Percentiles rank a stretch among this genome's conserved stretches.
phyloP scores from a whole-genome alignment of 139 green algal species.

The Chlamydomonas eustigma region DNA sequence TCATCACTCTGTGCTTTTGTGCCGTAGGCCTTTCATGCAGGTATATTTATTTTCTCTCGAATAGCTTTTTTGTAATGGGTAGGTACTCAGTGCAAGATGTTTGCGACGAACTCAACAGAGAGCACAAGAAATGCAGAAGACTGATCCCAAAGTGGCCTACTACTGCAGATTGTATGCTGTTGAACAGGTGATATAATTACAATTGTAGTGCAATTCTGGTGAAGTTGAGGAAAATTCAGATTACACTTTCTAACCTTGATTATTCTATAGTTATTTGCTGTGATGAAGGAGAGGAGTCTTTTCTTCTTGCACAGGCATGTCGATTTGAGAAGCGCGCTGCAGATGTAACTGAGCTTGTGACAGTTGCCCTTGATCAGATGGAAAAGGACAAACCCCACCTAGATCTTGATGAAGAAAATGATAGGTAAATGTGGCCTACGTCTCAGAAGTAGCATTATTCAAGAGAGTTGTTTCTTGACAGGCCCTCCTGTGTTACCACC shows the following conservation, averaged over 20 bases:
- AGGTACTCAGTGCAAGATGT: no score
- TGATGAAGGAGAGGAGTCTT: no score
- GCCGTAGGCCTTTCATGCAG: neutral
- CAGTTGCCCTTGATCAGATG: slow-evolving; percentile 38
- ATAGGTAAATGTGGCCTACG: slow-evolving; percentile 11
- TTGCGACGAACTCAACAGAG: no score
- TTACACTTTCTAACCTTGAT: no score
- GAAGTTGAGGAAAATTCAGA: no score
- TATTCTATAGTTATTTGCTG: no score
- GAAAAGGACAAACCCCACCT: slow-evolving; percentile 57
- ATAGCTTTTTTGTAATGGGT: no score
- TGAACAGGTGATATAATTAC: slow-evolving; percentile 61
- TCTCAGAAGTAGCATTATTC: no score
- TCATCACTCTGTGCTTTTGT: neutral
- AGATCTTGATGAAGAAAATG: slow-evolving; percentile 25
- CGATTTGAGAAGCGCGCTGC: slow-evolving; percentile 45
- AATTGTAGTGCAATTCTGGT: no score
- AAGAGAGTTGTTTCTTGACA: no score
- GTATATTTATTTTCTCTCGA: no score
- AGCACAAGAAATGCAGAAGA: slow-evolving; percentile 63
- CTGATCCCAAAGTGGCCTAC: slow-evolving; percentile 71
- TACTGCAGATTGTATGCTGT: slow-evolving; percentile 75
- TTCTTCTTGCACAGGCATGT: slow-evolving; percentile 63
- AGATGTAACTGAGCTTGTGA: slow-evolving; percentile 60
- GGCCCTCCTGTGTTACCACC: no score